Base-by-base conservation (phyloP, 164 flowering plant genomes). In the Sextonia rubra region DNA sequence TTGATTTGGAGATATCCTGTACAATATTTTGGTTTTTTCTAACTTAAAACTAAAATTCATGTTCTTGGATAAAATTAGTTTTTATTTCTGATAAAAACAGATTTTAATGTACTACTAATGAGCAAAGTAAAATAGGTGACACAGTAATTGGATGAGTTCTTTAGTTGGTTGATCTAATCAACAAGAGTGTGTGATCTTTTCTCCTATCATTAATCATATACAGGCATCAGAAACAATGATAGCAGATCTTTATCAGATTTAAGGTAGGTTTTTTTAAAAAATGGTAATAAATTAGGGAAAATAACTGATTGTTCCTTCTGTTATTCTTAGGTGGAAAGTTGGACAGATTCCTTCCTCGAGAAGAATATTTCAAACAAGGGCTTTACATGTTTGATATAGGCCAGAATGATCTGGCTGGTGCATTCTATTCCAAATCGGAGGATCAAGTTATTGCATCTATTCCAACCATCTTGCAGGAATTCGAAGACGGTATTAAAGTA, bases 341-440 rank as follows among this genome's bases (percentile, higher is more conserved):
- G 56, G 80, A 75, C 9, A 91, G 84, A 78, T 90, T 82, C 67
- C 47, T 95, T n/a, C 99, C 99, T 0, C 69, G 71, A 22, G 77
- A 80, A 77, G 87, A 86, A 25, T 83, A 68, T 69, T 95, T 95
- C 69, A 69, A 29, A 47, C 86, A 83, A 77, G 97, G 85, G 24
- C 88, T 95, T 15, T 95, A 90, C 84, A 93, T 84, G 90, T 89
- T 95, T 55, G 99, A 95, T 75, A 88, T 95, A 66, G 98, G 98
- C 70, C 99, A 93, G 83, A 95, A 95, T 79, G 99, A 95, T 83
- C 85, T 95, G 24, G 97, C 97, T 17, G 92, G 92, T 61, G 94
- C 91, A 65, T 95, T 95, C 77, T 91, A 91, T 66, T 87, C 92
- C 75, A 89, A 91, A 74, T 64, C 97, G n/a, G 85, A 87, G 44